A percentile compares a stretch with the other conserved stretches of the same genome.
phyloP scores from a whole-genome alignment of 345 rosid genomes.

The Mallotus nudiflorus region DNA sequence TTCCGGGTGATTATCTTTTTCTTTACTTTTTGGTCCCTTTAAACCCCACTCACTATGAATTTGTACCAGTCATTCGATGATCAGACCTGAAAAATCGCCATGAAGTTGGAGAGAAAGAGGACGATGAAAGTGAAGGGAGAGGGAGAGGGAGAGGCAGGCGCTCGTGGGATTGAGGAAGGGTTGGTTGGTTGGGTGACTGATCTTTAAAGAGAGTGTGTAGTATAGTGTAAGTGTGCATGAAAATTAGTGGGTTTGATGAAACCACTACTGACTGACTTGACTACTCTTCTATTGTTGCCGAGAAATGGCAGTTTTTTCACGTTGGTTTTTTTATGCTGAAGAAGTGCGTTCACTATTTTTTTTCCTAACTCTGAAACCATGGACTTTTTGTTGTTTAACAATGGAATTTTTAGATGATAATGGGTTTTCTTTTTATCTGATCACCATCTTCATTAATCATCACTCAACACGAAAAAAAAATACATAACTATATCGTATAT shows the following conservation, averaged over 20 bases:
- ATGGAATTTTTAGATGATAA: neutral
- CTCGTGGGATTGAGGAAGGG: conserved; percentile 1
- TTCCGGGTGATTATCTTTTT: conserved; percentile 6
- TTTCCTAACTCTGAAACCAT: neutral
- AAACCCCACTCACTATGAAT: conserved; percentile 26
- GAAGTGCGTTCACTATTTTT: neutral
- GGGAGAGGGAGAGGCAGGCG: conserved; percentile 1
- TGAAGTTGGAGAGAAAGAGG: conserved; percentile 29
- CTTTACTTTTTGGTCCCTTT: conserved; percentile 4
- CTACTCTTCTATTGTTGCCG: neutral
- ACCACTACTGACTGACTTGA: neutral
- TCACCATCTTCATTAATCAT: neutral
- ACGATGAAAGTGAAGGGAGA: conserved; percentile 14
- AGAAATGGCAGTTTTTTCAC: conserved; percentile 19
- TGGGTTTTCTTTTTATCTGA: neutral
- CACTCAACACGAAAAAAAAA: neutral
- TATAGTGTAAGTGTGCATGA: no score
- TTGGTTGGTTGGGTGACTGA: neutral
- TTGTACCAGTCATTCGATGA: conserved; percentile 20
- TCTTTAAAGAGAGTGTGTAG: neutral
- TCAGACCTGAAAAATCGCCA: conserved; percentile 32
- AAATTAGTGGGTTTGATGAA: conserved; percentile 10
- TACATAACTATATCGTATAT: no score
- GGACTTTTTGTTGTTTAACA: neutral
- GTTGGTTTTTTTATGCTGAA: conserved; percentile 1